A percentile compares a stretch with the other conserved stretches of the same genome.
Conservation (phyloP, 2,329 filamentous ascomycete species). For the Didymella keratinophila region DNA sequence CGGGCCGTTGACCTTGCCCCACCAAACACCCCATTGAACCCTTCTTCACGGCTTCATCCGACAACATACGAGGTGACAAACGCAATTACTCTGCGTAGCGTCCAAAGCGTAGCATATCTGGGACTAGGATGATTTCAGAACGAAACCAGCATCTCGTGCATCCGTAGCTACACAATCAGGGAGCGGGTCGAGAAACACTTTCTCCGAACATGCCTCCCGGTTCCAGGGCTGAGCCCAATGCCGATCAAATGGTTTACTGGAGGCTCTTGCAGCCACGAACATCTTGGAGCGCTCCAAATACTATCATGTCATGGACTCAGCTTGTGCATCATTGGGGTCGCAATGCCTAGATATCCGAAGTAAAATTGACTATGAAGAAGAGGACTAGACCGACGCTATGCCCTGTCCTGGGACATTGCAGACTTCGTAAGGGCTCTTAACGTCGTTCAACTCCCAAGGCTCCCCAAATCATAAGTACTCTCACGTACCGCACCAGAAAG, state of each 20-base stretch:
- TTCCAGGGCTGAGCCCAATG: not conserved
- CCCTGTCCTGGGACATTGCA: too few relatives aligned
- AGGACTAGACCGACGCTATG: too few relatives aligned
- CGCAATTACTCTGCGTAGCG: not conserved
- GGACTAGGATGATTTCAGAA: not conserved
- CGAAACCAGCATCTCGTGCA: slow-evolving; percentile 1
- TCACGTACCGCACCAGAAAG: too few relatives aligned
- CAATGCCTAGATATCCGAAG: too few relatives aligned
- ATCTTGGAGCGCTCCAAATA: too few relatives aligned
- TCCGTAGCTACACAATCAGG: not conserved
- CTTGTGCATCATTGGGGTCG: too few relatives aligned
- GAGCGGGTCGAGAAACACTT: not conserved
- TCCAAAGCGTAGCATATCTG: not conserved
- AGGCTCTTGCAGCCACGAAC: not conserved
- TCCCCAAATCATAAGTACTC: too few relatives aligned
- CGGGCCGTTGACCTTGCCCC: slow-evolving; percentile 16
- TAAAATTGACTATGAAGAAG: too few relatives aligned
- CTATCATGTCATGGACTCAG: too few relatives aligned
- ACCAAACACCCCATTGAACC: slow-evolving; percentile 14
- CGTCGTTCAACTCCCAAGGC: too few relatives aligned
- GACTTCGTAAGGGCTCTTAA: too few relatives aligned
- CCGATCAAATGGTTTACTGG: not conserved
- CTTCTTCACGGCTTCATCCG: slow-evolving; percentile 7
- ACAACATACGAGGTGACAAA: slow-evolving; percentile 7
- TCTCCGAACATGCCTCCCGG: not conserved